Evolutionary conservation across 1,284 basidiomycete genomes (phyloP), one percentile per base, ranked within the genome.

Genomic region (Papiliotrema fonsecae): DNA sequence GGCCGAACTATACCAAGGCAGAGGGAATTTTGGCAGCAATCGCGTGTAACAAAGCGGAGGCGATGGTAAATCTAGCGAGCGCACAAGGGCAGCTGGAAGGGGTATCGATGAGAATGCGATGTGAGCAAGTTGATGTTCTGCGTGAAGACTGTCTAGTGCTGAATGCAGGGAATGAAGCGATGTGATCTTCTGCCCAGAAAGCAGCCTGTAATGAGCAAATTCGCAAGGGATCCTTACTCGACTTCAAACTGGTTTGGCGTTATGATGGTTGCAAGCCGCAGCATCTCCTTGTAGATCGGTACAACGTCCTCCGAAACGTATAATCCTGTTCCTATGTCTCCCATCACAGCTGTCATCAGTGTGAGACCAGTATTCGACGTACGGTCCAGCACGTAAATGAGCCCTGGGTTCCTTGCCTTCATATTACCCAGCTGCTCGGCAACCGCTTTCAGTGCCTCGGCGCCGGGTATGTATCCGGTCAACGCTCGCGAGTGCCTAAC

Each of bases 201-300:
- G 76, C 3, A 85, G 78, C 71, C 87, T 91, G 62, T 2, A 18
- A 21, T 13, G 10, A 27, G 36, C 21, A 4, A 19, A 24, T 51
- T 30, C 49, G 43, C 37, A 18, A 38, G 30, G 9, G 19, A 21
- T 40, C 78, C 86, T 70, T 67, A 93, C 89, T 97, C 92, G 48
- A 88, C 87, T 76, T 99, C 96, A 58, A 94, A 99, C 81, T 93
- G 96, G 69, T 99, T 99, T 0, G 94, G 94, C 0, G 94, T 93
- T 57, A 97, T 94, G 49, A 97, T 85, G 0, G 87, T 89, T 1
- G 93, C 85, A 21, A 86, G 75, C 16, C 81, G 78, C 2, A 99
- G 78, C 74, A 98, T 81, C 18, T 69, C 61, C 45, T 84, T 82
- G 76, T 99, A 98, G 41, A 92, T 81, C 0, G 92, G 90, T 47